Evolutionary conservation across 257 asterid genomes (phyloP), one percentile per base, ranked within the genome.

Genomic region (Galeopsis tetrahit): DNA sequence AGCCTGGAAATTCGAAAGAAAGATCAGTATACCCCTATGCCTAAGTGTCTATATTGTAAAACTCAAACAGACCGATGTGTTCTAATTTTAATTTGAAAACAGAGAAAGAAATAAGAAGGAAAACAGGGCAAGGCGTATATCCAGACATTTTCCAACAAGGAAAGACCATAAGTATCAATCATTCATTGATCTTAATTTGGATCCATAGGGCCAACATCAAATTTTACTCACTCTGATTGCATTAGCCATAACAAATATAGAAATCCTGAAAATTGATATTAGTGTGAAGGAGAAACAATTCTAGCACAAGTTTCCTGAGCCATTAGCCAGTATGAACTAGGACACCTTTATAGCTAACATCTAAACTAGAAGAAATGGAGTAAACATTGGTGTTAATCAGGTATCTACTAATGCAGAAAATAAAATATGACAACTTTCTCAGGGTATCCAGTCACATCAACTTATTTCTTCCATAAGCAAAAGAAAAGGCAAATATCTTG

Each of bases 11-110:
- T 11, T 46, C 17, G 53, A 46, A 46, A 11, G 56, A 28, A 40
- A 56, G 8, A 73, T n/a, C 4, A 15, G n/a, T 35, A 66, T 14
- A 15, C 70, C 52, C 36, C 51, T 59, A 60, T 34, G 70, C 66
- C 35, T 59, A 31, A 68, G 46, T 10, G 43, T 46, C 57, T 39
- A 38, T 44, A 21, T 39, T 59, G 4, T n/a, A 60, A 66, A 32
- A 32, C 34, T 17, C 55, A 36, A 43, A 68, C 42, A 32, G 60
- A 17, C 42, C 48, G 65, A 36, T 10, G 42, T 62, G 61, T 53
- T 43, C 62, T 10, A 13, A 21, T 56, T 13, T 49, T 38, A 10
- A 46, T 4, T 46, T 48, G 69, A 60, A 46, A 17, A 35, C 7
- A n/a, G 35, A 46, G 40, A 8, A 57, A 28, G 9, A 35, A 9